These are phyloP conservation scores for Alternaria brassicicola DNA, from an alignment of 2,329 filamentous ascomycete genomes.

Conservation along the genomic window DNA sequence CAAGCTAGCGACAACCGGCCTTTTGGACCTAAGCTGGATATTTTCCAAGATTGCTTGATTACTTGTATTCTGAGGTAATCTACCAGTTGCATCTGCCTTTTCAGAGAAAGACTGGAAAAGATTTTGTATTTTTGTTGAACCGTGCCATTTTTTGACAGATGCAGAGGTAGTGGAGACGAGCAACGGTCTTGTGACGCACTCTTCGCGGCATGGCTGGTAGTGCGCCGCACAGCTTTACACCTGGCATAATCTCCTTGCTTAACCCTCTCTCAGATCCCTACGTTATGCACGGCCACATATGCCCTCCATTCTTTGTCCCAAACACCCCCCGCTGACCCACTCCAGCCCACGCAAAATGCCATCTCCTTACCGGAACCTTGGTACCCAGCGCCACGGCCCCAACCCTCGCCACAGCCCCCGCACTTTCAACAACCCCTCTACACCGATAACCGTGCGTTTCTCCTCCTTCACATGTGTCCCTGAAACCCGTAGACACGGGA, in stretches of 20 bases:
- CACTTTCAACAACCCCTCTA: conserved; percentile 57
- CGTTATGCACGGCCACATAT: background rate
- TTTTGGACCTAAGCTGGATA: background rate
- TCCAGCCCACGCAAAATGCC: conserved; percentile 62
- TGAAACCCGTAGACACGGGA: conserved; percentile 58
- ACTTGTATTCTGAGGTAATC: background rate
- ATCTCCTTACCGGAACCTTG: conserved; percentile 60
- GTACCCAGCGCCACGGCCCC: conserved; percentile 54
- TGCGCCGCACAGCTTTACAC: conserved; percentile 34
- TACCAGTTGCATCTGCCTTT: background rate
- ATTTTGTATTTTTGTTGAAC: background rate
- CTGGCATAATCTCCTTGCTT: conserved; percentile 29
- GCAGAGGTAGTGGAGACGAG: conserved; percentile 34
- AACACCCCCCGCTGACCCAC: background rate
- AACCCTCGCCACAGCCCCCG: conserved; percentile 53
- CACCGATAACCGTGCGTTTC: conserved; percentile 58
- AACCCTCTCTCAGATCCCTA: background rate
- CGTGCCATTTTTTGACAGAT: conserved; percentile 44
- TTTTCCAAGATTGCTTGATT: background rate
- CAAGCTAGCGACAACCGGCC: rapidly evolving
- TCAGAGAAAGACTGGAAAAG: background rate
- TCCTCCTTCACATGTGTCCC: conserved; percentile 60
- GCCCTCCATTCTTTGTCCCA: background rate
- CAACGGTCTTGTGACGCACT: conserved; percentile 34
- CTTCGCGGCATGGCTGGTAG: conserved; percentile 33